Base-by-base conservation (phyloP, 768 basidiomycete genomes). In the Mycena amicta region DNA sequence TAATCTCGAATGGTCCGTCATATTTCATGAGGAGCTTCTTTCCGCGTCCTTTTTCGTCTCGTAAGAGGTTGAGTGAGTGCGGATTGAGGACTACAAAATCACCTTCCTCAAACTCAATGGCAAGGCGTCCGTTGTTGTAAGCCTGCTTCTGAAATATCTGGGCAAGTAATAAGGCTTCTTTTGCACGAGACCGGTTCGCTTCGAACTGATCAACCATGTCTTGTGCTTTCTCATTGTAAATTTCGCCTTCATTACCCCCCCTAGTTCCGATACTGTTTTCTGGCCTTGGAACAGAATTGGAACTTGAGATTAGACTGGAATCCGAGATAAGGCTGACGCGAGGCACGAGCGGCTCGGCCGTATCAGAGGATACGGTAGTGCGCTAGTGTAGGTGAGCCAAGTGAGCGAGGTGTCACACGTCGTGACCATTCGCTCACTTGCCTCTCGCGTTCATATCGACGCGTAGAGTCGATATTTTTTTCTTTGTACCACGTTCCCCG, bases 1-100 rank as follows among this genome's bases (percentile, higher is more conserved):
- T 52, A 0, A 71, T 50, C 43, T 56, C 54, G 46, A 69, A 70
- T 6, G 69, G 68, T 4, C 69, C 65, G 46, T 53, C 16, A 20
- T 28, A 25, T n/a, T 54, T 53, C 62, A 45, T 67, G 37, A 28
- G 61, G 39, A 50, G 59, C 18, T 59, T 72, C 50, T 37, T 51
- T 41, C 67, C 68, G 56, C 54, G 56, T 46, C 64, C 60, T 61
- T 66, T 61, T 23, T 50, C 50, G 3, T 39, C 12, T 11, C 62
- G 56, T 1, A 60, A 5, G 26, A 60, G 53, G 25, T 63, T 56
- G 5, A 67, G 61, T 1, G 55, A 56, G 43, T 67, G 62, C 1
- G 66, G 66, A 26, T 66, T 66, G 15, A 67, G 41, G 1, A 70
- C 59, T 2, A 62, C 50, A 27, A 58, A 56, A 22, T 63, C 67